Percentiles rank a stretch among this genome's conserved stretches.
Evolutionary conservation across 805 yeast species (phyloP).

Genomic region (Ogataea henricii): DNA sequence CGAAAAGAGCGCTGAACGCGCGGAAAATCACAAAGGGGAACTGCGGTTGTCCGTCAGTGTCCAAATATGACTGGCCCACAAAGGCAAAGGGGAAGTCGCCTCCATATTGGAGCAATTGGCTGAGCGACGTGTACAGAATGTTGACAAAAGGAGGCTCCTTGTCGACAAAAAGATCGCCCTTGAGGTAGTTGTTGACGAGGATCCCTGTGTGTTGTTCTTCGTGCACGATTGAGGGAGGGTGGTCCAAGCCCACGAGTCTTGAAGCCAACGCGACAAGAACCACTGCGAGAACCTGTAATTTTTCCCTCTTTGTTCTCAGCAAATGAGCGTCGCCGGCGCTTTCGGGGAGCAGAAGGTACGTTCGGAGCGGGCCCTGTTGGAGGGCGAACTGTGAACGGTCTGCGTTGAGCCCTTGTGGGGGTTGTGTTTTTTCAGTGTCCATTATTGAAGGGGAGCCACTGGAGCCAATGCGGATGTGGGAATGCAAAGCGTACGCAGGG

Average conservation of each 20-base stretch:
- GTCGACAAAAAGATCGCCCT: constrained; percentile 67
- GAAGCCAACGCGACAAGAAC: constrained; percentile 47
- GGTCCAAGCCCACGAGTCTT: constrained; percentile 57
- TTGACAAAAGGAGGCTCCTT: constrained; percentile 82
- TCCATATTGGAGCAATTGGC: constrained; percentile 55
- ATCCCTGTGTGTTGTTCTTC: constrained; percentile 95
- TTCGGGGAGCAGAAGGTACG: constrained; percentile 9
- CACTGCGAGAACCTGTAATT: constrained; percentile 18
- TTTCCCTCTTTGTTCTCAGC: constrained; percentile 10
- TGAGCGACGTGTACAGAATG: constrained; percentile 67
- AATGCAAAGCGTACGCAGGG: no score
- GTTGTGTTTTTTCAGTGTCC: not conserved
- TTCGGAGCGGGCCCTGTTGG: constrained; percentile 16
- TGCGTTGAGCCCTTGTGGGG: no score
- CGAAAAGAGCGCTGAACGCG: constrained; percentile 54
- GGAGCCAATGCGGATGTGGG: no score
- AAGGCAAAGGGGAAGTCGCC: constrained; percentile 60
- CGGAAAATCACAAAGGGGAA: constrained; percentile 59
- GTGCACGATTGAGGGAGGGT: constrained; percentile 79
- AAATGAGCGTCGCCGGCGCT: not conserved
- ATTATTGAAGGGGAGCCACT: not conserved
- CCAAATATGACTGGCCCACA: constrained; percentile 43
- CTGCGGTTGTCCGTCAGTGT: constrained; percentile 8
- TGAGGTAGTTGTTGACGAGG: constrained; percentile 76
- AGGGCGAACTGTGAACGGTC: not conserved